Conservation (phyloP, 2,329 filamentous ascomycete genomes). For the Fusarium tanahbumbuense region DNA sequence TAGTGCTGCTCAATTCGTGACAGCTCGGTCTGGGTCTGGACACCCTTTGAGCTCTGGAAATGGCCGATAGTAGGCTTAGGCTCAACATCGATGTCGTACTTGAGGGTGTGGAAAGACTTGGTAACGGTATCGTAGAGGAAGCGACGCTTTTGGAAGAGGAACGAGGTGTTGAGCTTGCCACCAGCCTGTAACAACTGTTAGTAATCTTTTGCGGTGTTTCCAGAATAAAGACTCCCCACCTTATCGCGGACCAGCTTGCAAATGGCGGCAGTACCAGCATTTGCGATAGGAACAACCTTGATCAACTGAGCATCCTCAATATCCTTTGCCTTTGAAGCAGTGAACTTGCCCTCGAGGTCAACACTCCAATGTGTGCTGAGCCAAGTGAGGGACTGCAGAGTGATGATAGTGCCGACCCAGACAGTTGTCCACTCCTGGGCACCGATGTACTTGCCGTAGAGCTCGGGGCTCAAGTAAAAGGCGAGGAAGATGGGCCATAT, state of each 20-base stretch:
- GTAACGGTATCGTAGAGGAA: constrained; percentile 83
- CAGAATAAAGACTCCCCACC: constrained; percentile 52
- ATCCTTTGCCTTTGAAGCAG: constrained; percentile 74
- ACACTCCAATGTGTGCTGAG: constrained; percentile 98
- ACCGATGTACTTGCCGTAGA: constrained; percentile 91
- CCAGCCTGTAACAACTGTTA: constrained; percentile 62
- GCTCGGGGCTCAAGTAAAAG: constrained; percentile 83
- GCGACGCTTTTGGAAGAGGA: constrained; percentile 97
- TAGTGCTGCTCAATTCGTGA: constrained; percentile 89
- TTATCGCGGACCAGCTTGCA: constrained; percentile 83
- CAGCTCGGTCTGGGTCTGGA: constrained; percentile 79
- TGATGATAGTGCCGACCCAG: constrained; percentile 89
- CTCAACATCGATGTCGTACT: constrained; percentile 85
- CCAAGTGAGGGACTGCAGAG: constrained; percentile 89
- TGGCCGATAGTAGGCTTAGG: constrained; percentile 81
- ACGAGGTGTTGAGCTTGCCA: constrained; percentile 82
- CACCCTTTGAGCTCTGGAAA: constrained; percentile 84
- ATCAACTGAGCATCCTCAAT: constrained; percentile 84
- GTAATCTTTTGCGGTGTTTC: constrained; percentile 11
- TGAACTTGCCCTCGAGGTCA: constrained; percentile 84
- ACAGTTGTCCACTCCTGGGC: constrained; percentile 99
- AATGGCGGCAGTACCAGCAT: constrained; percentile 90
- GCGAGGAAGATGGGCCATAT: constrained; percentile 93
- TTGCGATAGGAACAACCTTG: constrained; percentile 90
- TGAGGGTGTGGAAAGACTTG: constrained; percentile 82